A percentile compares a stretch with the other conserved stretches of the same genome.
Conservation (phyloP, 306 rosid genomes). For the Fragaria nilgerrensis region DNA sequence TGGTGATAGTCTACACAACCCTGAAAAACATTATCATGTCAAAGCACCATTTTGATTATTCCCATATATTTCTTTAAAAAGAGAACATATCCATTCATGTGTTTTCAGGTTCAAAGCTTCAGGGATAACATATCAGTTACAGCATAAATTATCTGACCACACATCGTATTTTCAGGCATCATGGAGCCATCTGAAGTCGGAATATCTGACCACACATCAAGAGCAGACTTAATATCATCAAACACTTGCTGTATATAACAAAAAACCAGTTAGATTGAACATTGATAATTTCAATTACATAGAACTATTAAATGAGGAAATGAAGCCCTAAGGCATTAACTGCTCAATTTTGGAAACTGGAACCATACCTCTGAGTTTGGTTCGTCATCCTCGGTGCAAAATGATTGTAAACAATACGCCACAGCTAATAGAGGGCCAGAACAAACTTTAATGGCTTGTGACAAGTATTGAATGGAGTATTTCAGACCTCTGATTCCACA, state of each 20-base stretch:
- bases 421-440: constrained; percentile 47
- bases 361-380: constrained; percentile 67
- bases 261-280: constrained; percentile 27
- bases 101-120: constrained; percentile 48
- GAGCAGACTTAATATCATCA: constrained; percentile 62
- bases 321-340: constrained; percentile 17
- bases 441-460: constrained; percentile 52
- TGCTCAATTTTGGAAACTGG: constrained; percentile 29
- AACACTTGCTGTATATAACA: constrained; percentile 58
- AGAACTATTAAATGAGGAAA: constrained; percentile 1
- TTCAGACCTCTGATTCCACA: constrained; percentile 41
- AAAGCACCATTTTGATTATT: too few relatives aligned
- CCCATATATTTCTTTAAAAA: too few relatives aligned
- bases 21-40: constrained; percentile 29
- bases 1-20: constrained; percentile 50
- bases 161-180: constrained; percentile 45
- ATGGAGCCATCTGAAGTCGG: constrained; percentile 29
- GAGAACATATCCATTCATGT: too few relatives aligned
- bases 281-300: constrained; percentile 15
- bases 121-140: constrained; percentile 59
- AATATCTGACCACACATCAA: constrained; percentile 50
- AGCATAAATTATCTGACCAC: constrained; percentile 44
- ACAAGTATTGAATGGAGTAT: constrained; percentile 65
- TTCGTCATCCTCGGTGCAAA: constrained; percentile 72
- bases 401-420: constrained; percentile 68